Percentiles rank a stretch among this genome's conserved stretches.
These are phyloP conservation scores for Thalassiosira ordinaria DNA, from an alignment of 352 stramenopile genomes.

Conservation along the genomic window DNA sequence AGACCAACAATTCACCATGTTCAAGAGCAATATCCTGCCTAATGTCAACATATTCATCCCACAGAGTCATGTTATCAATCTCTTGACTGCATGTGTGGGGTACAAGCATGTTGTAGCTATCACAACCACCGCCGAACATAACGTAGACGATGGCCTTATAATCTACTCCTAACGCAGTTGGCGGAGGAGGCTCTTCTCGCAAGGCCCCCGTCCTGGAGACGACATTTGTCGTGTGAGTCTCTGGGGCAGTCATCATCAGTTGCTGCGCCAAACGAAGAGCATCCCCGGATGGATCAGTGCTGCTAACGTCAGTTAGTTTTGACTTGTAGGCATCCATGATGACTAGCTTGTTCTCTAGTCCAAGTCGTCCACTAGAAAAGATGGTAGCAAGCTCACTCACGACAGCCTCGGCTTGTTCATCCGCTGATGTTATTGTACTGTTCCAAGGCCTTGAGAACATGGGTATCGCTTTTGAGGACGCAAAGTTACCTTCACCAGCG, in stretches of 20 bases:
- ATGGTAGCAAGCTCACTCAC: slow-evolving; percentile 76
- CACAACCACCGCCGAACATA: slow-evolving; percentile 64
- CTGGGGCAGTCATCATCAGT: slow-evolving; percentile 24
- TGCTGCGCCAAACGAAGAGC: slow-evolving; percentile 44
- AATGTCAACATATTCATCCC: slow-evolving; percentile 56
- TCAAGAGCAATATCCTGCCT: slow-evolving; percentile 44
- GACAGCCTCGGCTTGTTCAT: slow-evolving; percentile 45
- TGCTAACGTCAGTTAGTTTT: slow-evolving; percentile 33
- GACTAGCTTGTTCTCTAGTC: slow-evolving; percentile 42
- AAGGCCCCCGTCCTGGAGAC: slow-evolving; percentile 28
- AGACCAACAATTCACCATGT: slow-evolving; percentile 28
- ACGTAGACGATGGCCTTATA: slow-evolving; percentile 71
- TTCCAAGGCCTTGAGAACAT: slow-evolving; percentile 45
- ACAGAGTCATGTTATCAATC: no score
- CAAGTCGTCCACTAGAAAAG: slow-evolving; percentile 75
- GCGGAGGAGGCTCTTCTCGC: slow-evolving; percentile 14
- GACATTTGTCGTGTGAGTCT: slow-evolving; percentile 80
- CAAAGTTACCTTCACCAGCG: slow-evolving; percentile 50
- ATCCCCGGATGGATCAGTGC: slow-evolving; percentile 14
- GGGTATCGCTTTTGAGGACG: slow-evolving; percentile 26
- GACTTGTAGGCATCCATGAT: slow-evolving; percentile 61
- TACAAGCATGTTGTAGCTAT: slow-evolving; percentile 71
- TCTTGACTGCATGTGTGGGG: slow-evolving; percentile 61
- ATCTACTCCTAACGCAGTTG: slow-evolving; percentile 21
- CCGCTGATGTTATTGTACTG: not conserved